Evolutionary conservation across 148 eudicot species (phyloP), one percentile per base, ranked within the genome.

Genomic region (Dianthus caryophyllus): DNA sequence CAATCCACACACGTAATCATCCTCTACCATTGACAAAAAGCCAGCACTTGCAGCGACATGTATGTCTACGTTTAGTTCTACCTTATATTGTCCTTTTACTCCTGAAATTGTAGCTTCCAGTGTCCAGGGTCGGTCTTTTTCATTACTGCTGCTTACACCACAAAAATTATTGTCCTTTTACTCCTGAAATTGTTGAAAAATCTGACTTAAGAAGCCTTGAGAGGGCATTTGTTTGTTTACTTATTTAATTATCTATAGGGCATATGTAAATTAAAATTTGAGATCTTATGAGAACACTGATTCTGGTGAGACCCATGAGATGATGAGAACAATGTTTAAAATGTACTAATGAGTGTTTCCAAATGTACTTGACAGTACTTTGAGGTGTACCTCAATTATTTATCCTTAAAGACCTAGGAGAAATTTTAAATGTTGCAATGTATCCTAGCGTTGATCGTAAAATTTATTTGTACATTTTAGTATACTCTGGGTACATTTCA

Each of bases 11-110:
- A 15, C 97, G 87, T 74, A 94, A 94, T 75, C 96, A 94, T 77
- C 93, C 99, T 65, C 72, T 94, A 66, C 99, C 99, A 44, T 69
- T 79, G 87, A 94, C 99, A 56, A 72, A 86, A 79, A 94, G 97
- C 80, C 99, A 94, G 87, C 88, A 76, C 59, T 74, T 86, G 75
- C 99, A 94, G 70, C 97, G 71, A 47, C 97, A 90, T 80, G 99
- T 93, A 87, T 80, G 91, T 58, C 69, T 47, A 39, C 41, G 54
- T 71, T 25, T 63, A 62, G 22, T 44, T 24, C 6, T 17, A 43
- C 66, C 21, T 63, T 60, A n/a, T n/a, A n/a, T n/a, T n/a, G n/a
- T n/a, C n/a, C n/a, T n/a, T n/a, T n/a, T n/a, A n/a, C 36, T 36
- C 46, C 18, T n/a, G 16, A 33, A 16, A 16, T 9, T 60, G 39